Percentiles rank a stretch among this genome's conserved stretches.
phyloP scores from a whole-genome alignment of 139 green algal species.

The Ulvella scutata region DNA sequence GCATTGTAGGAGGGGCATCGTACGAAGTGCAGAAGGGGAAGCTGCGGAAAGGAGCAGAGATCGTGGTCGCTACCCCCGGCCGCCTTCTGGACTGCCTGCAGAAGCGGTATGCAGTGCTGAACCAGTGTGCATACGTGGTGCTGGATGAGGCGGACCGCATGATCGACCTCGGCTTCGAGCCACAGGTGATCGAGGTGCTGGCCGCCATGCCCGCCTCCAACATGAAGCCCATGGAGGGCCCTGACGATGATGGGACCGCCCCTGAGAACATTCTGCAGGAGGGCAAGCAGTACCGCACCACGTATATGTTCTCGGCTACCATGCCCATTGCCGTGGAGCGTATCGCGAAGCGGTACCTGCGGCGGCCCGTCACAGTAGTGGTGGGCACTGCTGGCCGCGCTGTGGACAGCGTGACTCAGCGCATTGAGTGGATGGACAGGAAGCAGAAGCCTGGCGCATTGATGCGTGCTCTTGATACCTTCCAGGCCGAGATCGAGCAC shows the following conservation, averaged over 20 bases:
- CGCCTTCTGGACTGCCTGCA: conserved; percentile 92
- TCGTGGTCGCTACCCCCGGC: conserved; percentile 95
- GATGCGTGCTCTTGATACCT: conserved; percentile 27
- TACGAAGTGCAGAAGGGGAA: conserved; percentile 90
- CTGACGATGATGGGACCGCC: not conserved
- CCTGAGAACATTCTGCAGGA: conserved; percentile 30
- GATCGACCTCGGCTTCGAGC: conserved; percentile 99
- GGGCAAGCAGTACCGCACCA: conserved; percentile 77
- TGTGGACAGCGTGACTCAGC: conserved; percentile 81
- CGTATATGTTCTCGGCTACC: conserved; percentile 97
- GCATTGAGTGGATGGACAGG: conserved; percentile 52
- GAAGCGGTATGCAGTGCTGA: conserved; percentile 83
- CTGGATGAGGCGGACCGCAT: conserved; percentile 97
- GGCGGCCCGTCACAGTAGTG: conserved; percentile 69
- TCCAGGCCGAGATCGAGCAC: not conserved
- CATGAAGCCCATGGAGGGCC: conserved; percentile 79
- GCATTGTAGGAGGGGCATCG: conserved; percentile 84
- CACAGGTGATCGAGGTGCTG: conserved; percentile 78
- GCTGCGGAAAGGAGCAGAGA: conserved; percentile 54
- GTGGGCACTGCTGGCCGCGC: conserved; percentile 78
- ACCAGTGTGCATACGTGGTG: conserved; percentile 99
- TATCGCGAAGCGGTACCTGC: conserved; percentile 72
- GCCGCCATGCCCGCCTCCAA: conserved; percentile 83
- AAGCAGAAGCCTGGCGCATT: conserved; percentile 61
- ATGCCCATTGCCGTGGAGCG: conserved; percentile 88